Percentiles rank a stretch among this genome's conserved stretches.
Evolutionary conservation across 495 filamentous ascomycete genomes (phyloP).

Genomic region (Massariosphaeria phaeospora): DNA sequence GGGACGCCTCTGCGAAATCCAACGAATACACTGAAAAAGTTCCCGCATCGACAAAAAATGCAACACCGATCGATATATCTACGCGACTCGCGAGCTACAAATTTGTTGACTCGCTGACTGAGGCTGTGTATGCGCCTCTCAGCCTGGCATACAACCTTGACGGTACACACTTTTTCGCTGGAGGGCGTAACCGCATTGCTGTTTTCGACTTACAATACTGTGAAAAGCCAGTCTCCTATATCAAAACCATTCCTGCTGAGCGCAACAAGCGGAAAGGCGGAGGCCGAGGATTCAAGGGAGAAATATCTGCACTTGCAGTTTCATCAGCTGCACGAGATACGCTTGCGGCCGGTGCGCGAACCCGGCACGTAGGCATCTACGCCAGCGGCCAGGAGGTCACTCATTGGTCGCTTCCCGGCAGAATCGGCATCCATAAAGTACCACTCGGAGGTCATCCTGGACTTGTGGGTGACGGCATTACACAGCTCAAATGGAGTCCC

Average conservation of each 20-base stretch:
- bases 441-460: background rate
- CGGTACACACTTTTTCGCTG: conserved; percentile 63
- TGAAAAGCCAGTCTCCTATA: conserved; percentile 51
- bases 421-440: background rate
- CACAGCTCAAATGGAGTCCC: conserved; percentile 71
- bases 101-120: conserved; percentile 67
- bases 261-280: conserved; percentile 50
- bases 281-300: conserved; percentile 77
- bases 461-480: conserved; percentile 64
- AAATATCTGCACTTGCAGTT: conserved; percentile 61
- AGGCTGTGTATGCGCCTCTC: conserved; percentile 70
- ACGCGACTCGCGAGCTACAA: conserved; percentile 56
- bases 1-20: background rate
- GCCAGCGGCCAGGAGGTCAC: conserved; percentile 63
- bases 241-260: conserved; percentile 66
- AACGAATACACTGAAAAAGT: background rate
- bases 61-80: conserved; percentile 30
- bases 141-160: conserved; percentile 64
- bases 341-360: conserved; percentile 80
- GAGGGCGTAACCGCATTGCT: conserved; percentile 65
- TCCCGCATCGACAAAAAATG: background rate
- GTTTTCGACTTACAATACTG: conserved; percentile 71
- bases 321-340: conserved; percentile 32
- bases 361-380: conserved; percentile 71
- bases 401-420: conserved; percentile 53